Evolutionary conservation across 495 filamentous ascomycete species (phyloP).

Genomic region (Cenococcum geophilum): DNA sequence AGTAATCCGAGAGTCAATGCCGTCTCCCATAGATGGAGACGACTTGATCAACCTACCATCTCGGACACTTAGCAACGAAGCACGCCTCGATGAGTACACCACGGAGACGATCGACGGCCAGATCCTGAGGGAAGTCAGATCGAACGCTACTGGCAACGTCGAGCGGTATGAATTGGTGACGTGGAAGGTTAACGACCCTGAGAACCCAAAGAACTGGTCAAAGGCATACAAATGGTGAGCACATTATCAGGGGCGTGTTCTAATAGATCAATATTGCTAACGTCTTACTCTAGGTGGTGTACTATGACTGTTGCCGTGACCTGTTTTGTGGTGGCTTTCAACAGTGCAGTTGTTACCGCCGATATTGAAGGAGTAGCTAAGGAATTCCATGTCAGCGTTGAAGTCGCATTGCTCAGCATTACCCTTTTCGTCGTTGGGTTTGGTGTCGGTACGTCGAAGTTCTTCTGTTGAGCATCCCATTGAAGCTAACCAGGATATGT

Average conservation of each 20-base stretch:
- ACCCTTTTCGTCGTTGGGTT: slow-evolving; percentile 72
- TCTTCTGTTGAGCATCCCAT: neutral
- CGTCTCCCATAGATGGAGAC: slow-evolving; percentile 2
- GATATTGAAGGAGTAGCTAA: slow-evolving; percentile 55
- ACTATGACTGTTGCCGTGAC: slow-evolving; percentile 60
- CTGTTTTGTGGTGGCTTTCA: slow-evolving; percentile 61
- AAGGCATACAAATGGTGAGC: slow-evolving; percentile 53
- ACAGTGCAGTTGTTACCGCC: slow-evolving; percentile 61
- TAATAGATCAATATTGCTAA: too few species aligned
- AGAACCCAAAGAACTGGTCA: slow-evolving; percentile 65
- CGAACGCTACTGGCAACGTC: slow-evolving; percentile 47
- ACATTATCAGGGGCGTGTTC: too few species aligned
- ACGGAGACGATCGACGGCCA: slow-evolving; percentile 53
- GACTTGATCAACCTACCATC: slow-evolving; percentile 53
- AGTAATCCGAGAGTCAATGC: neutral
- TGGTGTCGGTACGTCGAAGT: slow-evolving; percentile 53
- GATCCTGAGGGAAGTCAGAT: slow-evolving; percentile 51
- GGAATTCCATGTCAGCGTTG: slow-evolving; percentile 56
- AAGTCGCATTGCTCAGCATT: slow-evolving; percentile 61
- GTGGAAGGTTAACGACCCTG: slow-evolving; percentile 59
- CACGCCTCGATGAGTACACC: slow-evolving; percentile 59
- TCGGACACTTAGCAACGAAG: slow-evolving; percentile 53
- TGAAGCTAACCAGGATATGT: neutral
- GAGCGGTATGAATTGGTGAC: slow-evolving; percentile 66
- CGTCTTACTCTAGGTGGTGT: slow-evolving; percentile 38